Base-by-base conservation (phyloP, 306 rosid species). In the Dalbergia cochinchinensis region DNA sequence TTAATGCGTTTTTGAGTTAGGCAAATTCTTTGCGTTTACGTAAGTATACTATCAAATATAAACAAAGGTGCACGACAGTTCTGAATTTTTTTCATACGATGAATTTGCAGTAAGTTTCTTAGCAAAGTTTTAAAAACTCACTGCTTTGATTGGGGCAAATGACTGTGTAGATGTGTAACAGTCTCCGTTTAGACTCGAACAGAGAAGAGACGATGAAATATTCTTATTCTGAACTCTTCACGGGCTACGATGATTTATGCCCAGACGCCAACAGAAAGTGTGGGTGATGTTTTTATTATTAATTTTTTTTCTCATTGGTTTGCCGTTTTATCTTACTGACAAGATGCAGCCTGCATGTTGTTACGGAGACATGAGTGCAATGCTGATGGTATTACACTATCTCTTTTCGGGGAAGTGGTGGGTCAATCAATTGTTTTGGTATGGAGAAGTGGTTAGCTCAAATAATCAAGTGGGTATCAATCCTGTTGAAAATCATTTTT, bases 11-110 rank as follows among this genome's bases (percentile, higher is more conserved):
- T 76, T 34, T 79, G 11, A 65, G 13, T 33, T 0, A 0, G 11
- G 47, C 57, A 65, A 77, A 44, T 50, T 69, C 35, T 60, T 60
- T 75, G 19, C 70, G 62, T 63, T 47, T 13, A 68, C 45, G 80
- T n/a, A 58, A 81, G 12, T 35, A 35, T 7, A 4, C 0, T 50
- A 14, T 12, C 14, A 7, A n/a, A n/a, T 54, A 16, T 18, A 6
- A 6, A n/a, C 20, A 54, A 16, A 18, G 26, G 7, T 9, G 8
- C 47, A 42, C 2, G 8, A 1, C 15, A 1, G 53, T 47, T 47
- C 4, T 47, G 47, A 0, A 9, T 10, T 47, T 10, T 47, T 47
- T 47, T 47, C 6, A 10, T 47, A 3, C 15, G 14, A 47, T 10
- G 53, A 47, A 47, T 10, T 11, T 47, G 53, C 53, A 47, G 3